Base-by-base conservation (phyloP, 352 stramenopile genomes). In the Hyaloperonospora arabidopsidis region DNA sequence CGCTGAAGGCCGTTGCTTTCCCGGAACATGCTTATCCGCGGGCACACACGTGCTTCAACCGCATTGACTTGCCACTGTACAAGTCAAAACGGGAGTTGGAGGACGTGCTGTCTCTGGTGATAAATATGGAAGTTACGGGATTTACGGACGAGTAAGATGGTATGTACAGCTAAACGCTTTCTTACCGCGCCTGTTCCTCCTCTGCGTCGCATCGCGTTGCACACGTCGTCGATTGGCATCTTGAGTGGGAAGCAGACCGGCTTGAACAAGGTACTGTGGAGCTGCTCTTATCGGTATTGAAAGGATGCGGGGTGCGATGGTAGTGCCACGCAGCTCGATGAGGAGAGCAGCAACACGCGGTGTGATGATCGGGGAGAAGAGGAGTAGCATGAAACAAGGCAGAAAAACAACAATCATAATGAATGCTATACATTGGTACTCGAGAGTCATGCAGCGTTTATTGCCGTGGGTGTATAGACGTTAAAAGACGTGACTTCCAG, bases 51-150 rank as follows among this genome's bases (percentile, higher is more conserved):
- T 93, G 83, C 49, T 93, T 91, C 61, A 91, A 93, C 54, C 83
- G 81, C 54, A 76, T 92, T 32, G 84, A 93, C 40, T 46, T 92
- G 53, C 84, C 84, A 12, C 56, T 88, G 25, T 93, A 91, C 52
- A 73, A 71, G 53, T 87, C 74, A 12, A 97, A 96, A 68, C 79
- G 88, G 49, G 89, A 98, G 58, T 66, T 99, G 19, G 78, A 97
- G 49, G 86, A 98, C 55, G 96, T 96, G 49, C 70, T 99, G 28
- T 96, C 87, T 46, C 79, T 97, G 57, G 91, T 97, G 36, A 92
- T 98, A 49, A 90, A 96, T 54, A 98, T 98, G 93, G 93, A 98
- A 63, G 68, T 95, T 32, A 97, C 91, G 34, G 95, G 95, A 51
- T 98, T 98, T 59, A 89, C 67, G 47, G 75, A 87, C 62, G 76